Conservation (phyloP, 1,139 yeast species). For the Kluyveromyces sp. region DNA sequence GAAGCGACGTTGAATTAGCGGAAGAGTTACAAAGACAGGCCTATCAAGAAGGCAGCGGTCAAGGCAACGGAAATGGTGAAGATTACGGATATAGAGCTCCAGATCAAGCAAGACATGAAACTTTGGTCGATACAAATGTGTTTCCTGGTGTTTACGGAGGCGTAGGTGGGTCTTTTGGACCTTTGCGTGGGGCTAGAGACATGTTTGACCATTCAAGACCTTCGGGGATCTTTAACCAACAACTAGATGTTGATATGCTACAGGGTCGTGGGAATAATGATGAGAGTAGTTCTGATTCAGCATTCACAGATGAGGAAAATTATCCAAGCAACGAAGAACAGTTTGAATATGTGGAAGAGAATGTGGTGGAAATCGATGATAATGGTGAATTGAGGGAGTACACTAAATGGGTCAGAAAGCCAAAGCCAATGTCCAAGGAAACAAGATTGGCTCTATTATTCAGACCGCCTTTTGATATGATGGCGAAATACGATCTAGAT, state of each 20-base stretch:
- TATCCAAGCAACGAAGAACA: constrained; percentile 21
- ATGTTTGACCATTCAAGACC: constrained; percentile 37
- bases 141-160: constrained; percentile 34
- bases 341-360: constrained; percentile 29
- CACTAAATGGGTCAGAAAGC: constrained; percentile 22
- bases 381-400: constrained; percentile 28
- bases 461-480: constrained; percentile 90
- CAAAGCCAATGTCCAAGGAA: constrained; percentile 23
- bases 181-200: constrained; percentile 21
- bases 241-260: constrained; percentile 20
- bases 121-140: constrained; percentile 44
- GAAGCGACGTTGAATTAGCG: constrained; percentile 55
- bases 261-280: constrained; percentile 15
- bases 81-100: constrained; percentile 63
- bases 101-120: constrained; percentile 73
- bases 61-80: constrained; percentile 19
- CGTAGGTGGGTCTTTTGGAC: constrained; percentile 30
- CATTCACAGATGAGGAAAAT: constrained; percentile 14
- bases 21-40: constrained; percentile 60
- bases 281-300: constrained; percentile 16
- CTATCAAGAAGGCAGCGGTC: constrained; percentile 30
- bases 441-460: constrained; percentile 67
- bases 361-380: constrained; percentile 28
- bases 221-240: constrained; percentile 47
- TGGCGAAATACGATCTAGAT: constrained; percentile 58